phyloP scores from a whole-genome alignment of 73 alveolate genomes.

The Durusdinium trenchii region DNA sequence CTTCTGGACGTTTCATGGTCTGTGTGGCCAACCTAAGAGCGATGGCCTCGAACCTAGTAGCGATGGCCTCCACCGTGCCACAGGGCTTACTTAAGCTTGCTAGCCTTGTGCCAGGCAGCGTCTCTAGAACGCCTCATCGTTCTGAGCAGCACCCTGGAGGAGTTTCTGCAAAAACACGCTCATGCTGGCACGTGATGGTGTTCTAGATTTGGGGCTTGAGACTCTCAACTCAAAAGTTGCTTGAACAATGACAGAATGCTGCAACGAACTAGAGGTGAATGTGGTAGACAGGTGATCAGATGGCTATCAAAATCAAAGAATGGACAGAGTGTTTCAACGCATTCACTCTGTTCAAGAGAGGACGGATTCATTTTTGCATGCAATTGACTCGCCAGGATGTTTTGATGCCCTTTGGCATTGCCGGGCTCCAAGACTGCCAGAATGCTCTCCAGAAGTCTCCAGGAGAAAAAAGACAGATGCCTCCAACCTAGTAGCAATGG shows the following conservation, averaged over 20 bases:
- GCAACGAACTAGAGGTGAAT: no score
- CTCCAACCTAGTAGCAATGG: neutral
- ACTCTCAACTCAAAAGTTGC: no score
- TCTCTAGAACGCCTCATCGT: constrained; percentile 26
- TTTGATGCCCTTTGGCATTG: constrained; percentile 77
- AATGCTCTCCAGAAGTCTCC: neutral
- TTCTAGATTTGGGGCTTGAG: no score
- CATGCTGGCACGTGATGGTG: neutral
- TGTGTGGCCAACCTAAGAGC: no score
- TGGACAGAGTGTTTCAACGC: no score
- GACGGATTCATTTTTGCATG: no score
- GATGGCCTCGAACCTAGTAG: no score
- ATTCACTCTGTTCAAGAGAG: no score
- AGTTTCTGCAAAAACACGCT: neutral
- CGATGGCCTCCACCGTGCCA: no score
- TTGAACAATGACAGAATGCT: no score
- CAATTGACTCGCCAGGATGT: constrained; percentile 41
- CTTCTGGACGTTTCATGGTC: neutral
- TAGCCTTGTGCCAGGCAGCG: neutral
- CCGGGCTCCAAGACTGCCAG: neutral
- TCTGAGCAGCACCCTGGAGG: constrained; percentile 70
- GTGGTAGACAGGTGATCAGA: no score
- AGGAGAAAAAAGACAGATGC: neutral
- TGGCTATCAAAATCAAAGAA: no score
- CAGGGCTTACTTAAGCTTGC: neutral